Evolutionary conservation across 106 monocot species (phyloP).

Genomic region (Phalaenopsis equestris): DNA sequence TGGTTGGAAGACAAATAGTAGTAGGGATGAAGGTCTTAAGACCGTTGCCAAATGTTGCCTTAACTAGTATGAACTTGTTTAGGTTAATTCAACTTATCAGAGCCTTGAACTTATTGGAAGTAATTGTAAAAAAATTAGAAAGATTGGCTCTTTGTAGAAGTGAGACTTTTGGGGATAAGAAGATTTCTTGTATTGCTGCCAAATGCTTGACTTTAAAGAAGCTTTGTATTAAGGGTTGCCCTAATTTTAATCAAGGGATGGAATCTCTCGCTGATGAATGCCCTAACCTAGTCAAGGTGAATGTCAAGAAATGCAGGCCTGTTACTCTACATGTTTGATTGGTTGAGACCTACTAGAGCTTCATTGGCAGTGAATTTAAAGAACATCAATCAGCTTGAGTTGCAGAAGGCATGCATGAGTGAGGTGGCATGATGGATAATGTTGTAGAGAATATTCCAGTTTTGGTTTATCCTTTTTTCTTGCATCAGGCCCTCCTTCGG

Average conservation of each 20-base stretch:
- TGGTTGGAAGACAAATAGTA: constrained; percentile 75
- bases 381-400: constrained; percentile 16
- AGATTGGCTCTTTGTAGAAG: constrained; percentile 55
- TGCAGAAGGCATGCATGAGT: constrained; percentile 30
- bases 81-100: constrained; percentile 60
- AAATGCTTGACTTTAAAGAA: constrained; percentile 72
- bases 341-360: constrained; percentile 44
- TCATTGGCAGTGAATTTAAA: constrained; percentile 65
- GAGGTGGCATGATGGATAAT: constrained; percentile 54
- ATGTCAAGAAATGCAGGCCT: constrained; percentile 68
- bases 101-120: constrained; percentile 50
- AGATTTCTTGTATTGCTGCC: constrained; percentile 71
- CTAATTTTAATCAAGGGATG: constrained; percentile 61
- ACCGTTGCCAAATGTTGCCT: constrained; percentile 37
- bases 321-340: constrained; percentile 61
- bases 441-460: constrained; percentile 21
- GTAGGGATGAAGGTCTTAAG: constrained; percentile 51
- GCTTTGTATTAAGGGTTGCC: constrained; percentile 76
- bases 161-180: constrained; percentile 74
- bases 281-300: constrained; percentile 77
- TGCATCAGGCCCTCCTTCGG: constrained; percentile 23
- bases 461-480: constrained; percentile 27
- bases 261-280: constrained; percentile 61
- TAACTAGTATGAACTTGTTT: constrained; percentile 62
- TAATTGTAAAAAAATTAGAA: constrained; percentile 55